Conservation (phyloP, 1,284 basidiomycete species). For the Cryptococcus jaspeensis region DNA sequence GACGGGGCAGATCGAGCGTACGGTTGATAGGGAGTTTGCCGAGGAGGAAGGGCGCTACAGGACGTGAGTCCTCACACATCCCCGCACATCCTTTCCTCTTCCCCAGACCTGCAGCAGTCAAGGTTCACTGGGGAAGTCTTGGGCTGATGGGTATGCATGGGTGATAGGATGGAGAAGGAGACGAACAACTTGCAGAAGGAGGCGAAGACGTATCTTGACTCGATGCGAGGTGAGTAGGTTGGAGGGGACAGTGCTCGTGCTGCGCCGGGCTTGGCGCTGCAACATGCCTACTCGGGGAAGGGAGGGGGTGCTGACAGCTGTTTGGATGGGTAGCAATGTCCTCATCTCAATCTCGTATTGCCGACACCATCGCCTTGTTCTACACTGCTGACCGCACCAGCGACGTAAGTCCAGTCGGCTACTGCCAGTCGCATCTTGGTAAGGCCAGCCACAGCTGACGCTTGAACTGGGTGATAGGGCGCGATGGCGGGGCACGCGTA, state of each 20-base stretch:
- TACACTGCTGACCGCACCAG: constrained; percentile 82
- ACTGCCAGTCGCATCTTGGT: too few species aligned
- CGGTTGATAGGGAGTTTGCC: constrained; percentile 88
- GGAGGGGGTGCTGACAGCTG: neutral
- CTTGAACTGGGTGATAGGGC: constrained; percentile 53
- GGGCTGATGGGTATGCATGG: neutral
- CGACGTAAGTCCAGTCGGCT: constrained; percentile 54
- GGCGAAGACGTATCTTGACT: constrained; percentile 90
- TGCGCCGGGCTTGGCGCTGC: too few species aligned
- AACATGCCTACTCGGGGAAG: neutral
- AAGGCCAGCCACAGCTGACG: neutral
- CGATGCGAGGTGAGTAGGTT: constrained; percentile 72
- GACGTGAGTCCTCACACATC: constrained; percentile 60
- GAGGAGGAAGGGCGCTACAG: constrained; percentile 90
- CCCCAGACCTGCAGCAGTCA: too few species aligned
- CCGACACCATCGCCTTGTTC: constrained; percentile 91
- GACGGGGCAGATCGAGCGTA: constrained; percentile 95
- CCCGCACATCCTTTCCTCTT: too few species aligned
- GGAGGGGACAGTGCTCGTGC: too few species aligned
- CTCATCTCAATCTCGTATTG: constrained; percentile 85
- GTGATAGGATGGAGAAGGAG: constrained; percentile 84
- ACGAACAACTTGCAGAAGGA: constrained; percentile 88
- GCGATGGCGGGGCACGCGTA: constrained; percentile 98
- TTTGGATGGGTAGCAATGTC: constrained; percentile 74
- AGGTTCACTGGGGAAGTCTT: too few species aligned